Conservation (phyloP, 1,284 basidiomycete genomes). For the Cutaneotrichosporon mucoides region DNA sequence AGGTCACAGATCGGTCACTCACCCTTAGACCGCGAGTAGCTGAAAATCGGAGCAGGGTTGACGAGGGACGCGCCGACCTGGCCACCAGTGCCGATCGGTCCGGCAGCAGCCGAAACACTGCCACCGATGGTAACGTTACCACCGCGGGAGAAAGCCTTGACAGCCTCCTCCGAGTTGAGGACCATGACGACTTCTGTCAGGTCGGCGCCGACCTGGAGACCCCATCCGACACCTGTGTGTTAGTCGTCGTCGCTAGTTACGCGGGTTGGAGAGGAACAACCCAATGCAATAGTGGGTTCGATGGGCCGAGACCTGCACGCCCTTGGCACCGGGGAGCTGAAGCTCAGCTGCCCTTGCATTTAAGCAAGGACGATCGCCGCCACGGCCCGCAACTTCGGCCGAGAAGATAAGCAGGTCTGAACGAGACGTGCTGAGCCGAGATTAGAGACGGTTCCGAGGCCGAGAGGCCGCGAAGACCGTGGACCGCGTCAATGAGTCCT, state of each 20-base stretch:
- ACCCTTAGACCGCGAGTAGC: slow-evolving; percentile 93
- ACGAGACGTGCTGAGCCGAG: too few species aligned
- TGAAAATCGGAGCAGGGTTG: slow-evolving; percentile 95
- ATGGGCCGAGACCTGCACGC: too few species aligned
- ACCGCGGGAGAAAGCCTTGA: slow-evolving; percentile 87
- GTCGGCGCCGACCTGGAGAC: slow-evolving; percentile 84
- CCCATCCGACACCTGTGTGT: slow-evolving; percentile 71
- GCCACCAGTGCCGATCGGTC: slow-evolving; percentile 92
- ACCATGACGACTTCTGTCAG: slow-evolving; percentile 67
- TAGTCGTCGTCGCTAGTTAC: neutral
- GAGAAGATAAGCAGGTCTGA: too few species aligned
- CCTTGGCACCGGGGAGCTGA: too few species aligned
- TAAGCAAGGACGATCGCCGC: too few species aligned
- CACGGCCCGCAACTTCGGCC: too few species aligned
- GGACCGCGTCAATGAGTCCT: too few species aligned
- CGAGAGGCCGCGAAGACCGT: too few species aligned
- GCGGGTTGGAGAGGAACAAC: too few species aligned
- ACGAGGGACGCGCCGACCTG: slow-evolving; percentile 81
- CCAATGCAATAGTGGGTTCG: too few species aligned
- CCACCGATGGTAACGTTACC: slow-evolving; percentile 93
- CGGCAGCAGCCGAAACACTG: slow-evolving; percentile 75
- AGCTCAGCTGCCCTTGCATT: too few species aligned
- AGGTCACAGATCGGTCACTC: slow-evolving; percentile 8
- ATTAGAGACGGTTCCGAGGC: too few species aligned
- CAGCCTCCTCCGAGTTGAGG: slow-evolving; percentile 93